Evolutionary conservation across 805 yeast species (phyloP).

Genomic region (Hanseniaspora hatyaiensis): DNA sequence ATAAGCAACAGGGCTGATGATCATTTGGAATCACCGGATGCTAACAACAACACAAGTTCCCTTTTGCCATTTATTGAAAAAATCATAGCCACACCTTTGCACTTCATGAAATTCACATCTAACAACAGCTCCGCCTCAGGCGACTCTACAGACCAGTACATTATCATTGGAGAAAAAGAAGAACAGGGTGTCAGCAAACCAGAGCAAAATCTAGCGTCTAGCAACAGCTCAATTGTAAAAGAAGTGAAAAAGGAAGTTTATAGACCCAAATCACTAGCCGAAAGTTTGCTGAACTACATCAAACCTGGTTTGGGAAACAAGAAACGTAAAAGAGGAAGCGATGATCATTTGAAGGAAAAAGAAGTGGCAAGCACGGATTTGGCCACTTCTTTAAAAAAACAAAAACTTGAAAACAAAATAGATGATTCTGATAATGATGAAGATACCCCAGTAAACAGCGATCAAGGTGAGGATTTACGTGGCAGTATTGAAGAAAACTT

Average conservation of each 20-base stretch:
- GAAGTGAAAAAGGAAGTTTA: neutral
- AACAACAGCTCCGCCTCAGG: neutral
- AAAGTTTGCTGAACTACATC: slow-evolving; percentile 47
- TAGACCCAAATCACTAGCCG: slow-evolving; percentile 37
- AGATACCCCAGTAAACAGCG: slow-evolving; percentile 10
- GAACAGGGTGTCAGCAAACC: no score
- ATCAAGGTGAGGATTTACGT: slow-evolving; percentile 30
- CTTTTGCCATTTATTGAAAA: slow-evolving; percentile 13
- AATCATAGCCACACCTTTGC: slow-evolving; percentile 10
- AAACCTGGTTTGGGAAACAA: slow-evolving; percentile 23
- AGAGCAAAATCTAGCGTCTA: neutral
- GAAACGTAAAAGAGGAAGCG: slow-evolving; percentile 18
- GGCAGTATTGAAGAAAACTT: slow-evolving; percentile 30
- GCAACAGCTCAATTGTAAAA: neutral
- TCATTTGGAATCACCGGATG: neutral
- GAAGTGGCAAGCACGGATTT: neutral
- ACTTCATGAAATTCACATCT: slow-evolving; percentile 13
- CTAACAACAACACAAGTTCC: neutral
- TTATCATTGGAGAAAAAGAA: slow-evolving; percentile 7
- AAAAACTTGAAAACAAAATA: slow-evolving; percentile 19
- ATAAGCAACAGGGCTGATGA: neutral
- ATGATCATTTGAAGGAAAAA: no score
- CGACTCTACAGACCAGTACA: neutral
- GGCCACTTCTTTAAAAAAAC: neutral
- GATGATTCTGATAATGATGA: slow-evolving; percentile 23